Evolutionary conservation across 2,329 filamentous ascomycete species (phyloP).

Genomic region (Cladorrhinum sp.): DNA sequence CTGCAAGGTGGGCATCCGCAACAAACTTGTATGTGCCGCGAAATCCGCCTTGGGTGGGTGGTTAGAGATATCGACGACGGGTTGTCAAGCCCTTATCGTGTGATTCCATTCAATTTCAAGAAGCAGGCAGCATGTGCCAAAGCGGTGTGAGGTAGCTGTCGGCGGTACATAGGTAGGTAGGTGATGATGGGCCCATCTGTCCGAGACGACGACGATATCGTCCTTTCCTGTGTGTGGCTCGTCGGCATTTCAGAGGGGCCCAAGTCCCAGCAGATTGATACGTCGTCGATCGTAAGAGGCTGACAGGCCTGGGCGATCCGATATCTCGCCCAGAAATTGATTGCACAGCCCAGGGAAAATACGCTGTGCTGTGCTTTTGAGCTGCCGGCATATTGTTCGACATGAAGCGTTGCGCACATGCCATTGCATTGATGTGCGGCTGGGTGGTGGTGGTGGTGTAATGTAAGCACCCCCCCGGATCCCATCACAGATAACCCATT

Average conservation of each 20-base stretch:
- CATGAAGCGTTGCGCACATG: background rate
- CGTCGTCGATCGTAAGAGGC: conserved; percentile 14
- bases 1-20: background rate
- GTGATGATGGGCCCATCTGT: background rate
- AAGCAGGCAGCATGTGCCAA: too few relatives aligned
- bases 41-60: conserved; percentile 4
- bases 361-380: conserved; percentile 11
- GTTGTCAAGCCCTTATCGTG: background rate
- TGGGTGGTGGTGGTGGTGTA: background rate
- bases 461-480: background rate
- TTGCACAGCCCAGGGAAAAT: background rate
- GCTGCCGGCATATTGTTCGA: conserved; percentile 20
- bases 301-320: conserved; percentile 6
- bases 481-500: background rate
- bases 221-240: background rate
- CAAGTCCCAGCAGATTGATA: conserved; percentile 13
- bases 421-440: background rate
- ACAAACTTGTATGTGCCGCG: background rate
- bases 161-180: background rate
- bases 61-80: background rate
- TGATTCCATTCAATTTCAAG: too few relatives aligned
- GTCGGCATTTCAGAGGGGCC: background rate
- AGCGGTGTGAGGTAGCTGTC: too few relatives aligned
- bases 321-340: conserved; percentile 11
- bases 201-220: background rate